A percentile compares a stretch with the other conserved stretches of the same genome.
Conservation (phyloP, 1,284 basidiomycete species). For the Ganoderma sp. region DNA sequence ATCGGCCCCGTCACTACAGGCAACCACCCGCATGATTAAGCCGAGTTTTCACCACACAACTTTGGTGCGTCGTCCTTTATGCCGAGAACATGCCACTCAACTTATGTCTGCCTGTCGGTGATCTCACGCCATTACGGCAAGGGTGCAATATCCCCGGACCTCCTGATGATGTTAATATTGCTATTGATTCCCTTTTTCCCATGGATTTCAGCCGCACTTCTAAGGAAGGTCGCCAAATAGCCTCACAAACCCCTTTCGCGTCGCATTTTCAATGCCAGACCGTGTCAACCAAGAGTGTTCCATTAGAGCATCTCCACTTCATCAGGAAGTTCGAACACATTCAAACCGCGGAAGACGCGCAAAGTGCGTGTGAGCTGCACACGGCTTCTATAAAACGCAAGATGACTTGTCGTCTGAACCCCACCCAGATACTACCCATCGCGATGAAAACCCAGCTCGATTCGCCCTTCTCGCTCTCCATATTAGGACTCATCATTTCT, state of each 20-base stretch:
- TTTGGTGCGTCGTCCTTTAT: background rate
- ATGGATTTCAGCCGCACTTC: background rate
- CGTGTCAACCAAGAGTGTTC: background rate
- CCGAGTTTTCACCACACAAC: background rate
- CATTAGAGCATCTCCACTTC: background rate
- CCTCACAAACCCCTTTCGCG: background rate
- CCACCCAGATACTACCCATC: background rate
- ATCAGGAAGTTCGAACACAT: background rate
- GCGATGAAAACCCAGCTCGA: background rate
- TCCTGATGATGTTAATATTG: background rate
- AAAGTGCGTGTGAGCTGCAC: background rate
- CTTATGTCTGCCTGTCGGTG: background rate
- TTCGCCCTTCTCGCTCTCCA: background rate
- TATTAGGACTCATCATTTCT: background rate
- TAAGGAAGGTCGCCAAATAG: background rate
- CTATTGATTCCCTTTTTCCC: background rate
- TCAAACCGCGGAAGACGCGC: background rate
- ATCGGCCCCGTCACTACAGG: background rate
- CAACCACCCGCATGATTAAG: background rate
- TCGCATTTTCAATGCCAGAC: background rate
- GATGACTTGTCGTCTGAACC: background rate
- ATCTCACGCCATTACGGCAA: constrained; percentile 1
- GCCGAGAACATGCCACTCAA: background rate
- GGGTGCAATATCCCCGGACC: background rate
- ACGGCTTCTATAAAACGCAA: background rate